Conservation (phyloP, 352 stramenopile species). For the Pythium biforme region DNA sequence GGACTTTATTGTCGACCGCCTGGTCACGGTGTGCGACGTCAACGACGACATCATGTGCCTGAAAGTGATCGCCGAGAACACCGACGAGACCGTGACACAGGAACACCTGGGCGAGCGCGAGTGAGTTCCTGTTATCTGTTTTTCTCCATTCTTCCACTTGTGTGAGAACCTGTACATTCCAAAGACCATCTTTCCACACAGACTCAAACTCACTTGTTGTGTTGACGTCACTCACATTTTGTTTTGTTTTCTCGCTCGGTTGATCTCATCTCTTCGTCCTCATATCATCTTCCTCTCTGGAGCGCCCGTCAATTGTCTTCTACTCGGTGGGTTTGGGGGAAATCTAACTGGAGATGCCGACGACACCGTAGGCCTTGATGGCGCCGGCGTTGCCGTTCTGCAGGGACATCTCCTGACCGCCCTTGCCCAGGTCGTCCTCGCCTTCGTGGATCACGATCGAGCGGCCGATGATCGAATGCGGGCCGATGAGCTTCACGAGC, state of each 20-base stretch:
- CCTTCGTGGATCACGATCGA: slow-evolving; percentile 93
- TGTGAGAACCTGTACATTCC: background rate
- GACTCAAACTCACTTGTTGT: background rate
- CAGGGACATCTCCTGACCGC: slow-evolving; percentile 95
- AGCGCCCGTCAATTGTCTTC: background rate
- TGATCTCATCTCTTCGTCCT: background rate
- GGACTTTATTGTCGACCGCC: slow-evolving; percentile 69
- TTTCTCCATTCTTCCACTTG: background rate
- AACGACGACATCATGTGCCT: slow-evolving; percentile 82
- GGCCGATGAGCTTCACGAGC: slow-evolving; percentile 96
- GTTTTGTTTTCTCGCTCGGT: background rate
- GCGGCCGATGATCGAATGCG: slow-evolving; percentile 97
- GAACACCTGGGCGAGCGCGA: slow-evolving; percentile 50
- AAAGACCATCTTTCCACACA: background rate
- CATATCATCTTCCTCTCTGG: background rate
- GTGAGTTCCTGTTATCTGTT: background rate
- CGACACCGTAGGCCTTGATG: slow-evolving; percentile 89
- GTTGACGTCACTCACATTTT: background rate
- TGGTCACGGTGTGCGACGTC: slow-evolving; percentile 69
- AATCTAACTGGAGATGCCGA: slow-evolving; percentile 79
- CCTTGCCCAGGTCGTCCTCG: slow-evolving; percentile 96
- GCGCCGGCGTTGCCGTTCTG: slow-evolving; percentile 95
- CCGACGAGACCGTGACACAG: slow-evolving; percentile 63
- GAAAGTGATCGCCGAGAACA: slow-evolving; percentile 75
- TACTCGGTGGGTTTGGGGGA: background rate